Percentiles rank a stretch among this genome's conserved stretches.
Conservation (phyloP, 805 yeast genomes). For the Blastobotrys attinorum region DNA sequence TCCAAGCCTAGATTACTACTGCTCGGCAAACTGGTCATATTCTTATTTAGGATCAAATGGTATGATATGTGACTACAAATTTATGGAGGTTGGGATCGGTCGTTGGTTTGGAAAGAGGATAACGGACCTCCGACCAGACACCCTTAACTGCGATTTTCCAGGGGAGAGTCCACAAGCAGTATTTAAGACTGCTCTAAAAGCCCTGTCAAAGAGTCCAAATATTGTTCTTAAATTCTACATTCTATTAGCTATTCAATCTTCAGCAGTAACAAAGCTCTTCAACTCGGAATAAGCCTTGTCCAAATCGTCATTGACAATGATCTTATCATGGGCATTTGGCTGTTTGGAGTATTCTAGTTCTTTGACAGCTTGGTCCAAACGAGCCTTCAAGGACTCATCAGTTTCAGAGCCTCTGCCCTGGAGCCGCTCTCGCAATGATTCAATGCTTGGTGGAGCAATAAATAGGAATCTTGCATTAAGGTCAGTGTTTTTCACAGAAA, state of each 20-base stretch:
- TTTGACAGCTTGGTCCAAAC: conserved; percentile 78
- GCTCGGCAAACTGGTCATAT: neutral
- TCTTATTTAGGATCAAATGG: neutral
- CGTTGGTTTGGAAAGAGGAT: no score
- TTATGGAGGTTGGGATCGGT: no score
- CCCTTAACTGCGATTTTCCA: no score
- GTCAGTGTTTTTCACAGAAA: conserved; percentile 74
- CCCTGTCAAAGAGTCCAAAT: no score
- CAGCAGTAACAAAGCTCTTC: conserved; percentile 43
- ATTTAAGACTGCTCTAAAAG: no score
- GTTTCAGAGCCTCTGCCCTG: conserved; percentile 94
- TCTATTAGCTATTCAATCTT: conserved; percentile 2
- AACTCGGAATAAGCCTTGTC: conserved; percentile 81
- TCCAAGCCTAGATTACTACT: neutral
- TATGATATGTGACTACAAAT: neutral
- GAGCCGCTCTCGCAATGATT: conserved; percentile 65
- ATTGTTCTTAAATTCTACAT: no score
- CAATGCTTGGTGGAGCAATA: conserved; percentile 88
- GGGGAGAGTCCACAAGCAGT: no score
- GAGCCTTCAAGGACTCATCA: conserved; percentile 69
- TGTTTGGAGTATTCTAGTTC: conserved; percentile 85
- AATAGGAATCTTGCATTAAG: conserved; percentile 82
- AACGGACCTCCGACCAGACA: no score
- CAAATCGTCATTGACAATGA: conserved; percentile 84
- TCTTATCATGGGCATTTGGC: conserved; percentile 79